Percentiles rank a stretch among this genome's conserved stretches.
These are phyloP conservation scores for Calonectria ilicicola DNA, from an alignment of 2,329 filamentous ascomycete species.

Conservation along the genomic window DNA sequence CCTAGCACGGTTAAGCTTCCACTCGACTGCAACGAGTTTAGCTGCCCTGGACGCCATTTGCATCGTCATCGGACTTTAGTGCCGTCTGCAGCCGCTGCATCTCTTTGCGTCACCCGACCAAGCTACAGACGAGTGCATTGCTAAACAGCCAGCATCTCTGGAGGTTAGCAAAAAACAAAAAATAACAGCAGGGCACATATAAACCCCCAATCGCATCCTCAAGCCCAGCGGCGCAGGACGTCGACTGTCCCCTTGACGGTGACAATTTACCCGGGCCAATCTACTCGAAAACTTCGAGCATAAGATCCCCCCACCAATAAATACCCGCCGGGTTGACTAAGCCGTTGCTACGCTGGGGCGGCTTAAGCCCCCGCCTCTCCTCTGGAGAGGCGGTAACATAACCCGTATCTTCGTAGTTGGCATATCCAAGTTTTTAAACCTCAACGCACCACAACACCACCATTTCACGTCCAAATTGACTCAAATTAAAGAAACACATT, in stretches of 20 bases:
- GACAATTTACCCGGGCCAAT: constrained; percentile 1
- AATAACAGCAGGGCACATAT: neutral
- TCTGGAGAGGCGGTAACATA: too few species aligned
- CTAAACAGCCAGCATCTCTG: constrained; percentile 8
- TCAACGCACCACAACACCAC: too few species aligned
- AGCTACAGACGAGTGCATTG: neutral
- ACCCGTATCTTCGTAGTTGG: too few species aligned
- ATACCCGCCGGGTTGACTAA: too few species aligned
- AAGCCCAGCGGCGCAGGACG: constrained; percentile 21
- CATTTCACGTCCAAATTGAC: too few species aligned
- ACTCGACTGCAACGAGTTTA: constrained; percentile 10
- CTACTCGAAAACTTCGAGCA: constrained; percentile 10
- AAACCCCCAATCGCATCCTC: constrained; percentile 9
- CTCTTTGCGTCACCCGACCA: constrained; percentile 19
- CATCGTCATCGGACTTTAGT: constrained; percentile 20
- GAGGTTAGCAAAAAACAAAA: neutral
- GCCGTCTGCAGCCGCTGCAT: constrained; percentile 16
- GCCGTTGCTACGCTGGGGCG: too few species aligned
- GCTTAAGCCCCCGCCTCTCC: too few species aligned
- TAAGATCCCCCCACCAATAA: constrained; percentile 4
- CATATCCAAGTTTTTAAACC: too few species aligned
- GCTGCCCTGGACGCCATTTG: constrained; percentile 17
- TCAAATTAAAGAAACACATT: too few species aligned
- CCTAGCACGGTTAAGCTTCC: constrained; percentile 30
- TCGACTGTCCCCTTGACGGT: constrained; percentile 15